Evolutionary conservation across 768 basidiomycete genomes (phyloP), one percentile per base, ranked within the genome.

Genomic region (Kwoniella botswanensis): DNA sequence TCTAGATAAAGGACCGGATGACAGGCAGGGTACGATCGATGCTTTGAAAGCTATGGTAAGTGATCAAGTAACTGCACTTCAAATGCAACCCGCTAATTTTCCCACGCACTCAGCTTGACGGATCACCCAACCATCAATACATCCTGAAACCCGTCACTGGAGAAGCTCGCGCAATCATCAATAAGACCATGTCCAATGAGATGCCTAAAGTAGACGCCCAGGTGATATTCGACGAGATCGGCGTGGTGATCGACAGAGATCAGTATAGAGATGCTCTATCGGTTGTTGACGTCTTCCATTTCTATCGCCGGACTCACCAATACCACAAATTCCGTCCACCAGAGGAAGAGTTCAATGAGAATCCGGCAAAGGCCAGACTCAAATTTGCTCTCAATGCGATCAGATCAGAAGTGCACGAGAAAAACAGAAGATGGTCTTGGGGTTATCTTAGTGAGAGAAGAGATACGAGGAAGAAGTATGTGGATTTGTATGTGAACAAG

Each of bases 91-190:
- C 10, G 26, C 54, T 43, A 11, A 56, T 43, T 22, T 11, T 35
- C 17, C 18, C 12, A 13, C 13, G 13, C 35, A 12, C 35, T 29
- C 58, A 68, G 63, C 71, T 80, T 41, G 68, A 56, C 53, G 76
- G 75, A 22, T 73, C 78, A 12, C 84, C 87, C 7, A 84, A 87
- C 22, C 97, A 99, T 82, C 97, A 98, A 82, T 98, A 93, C 82
- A 91, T 98, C 67, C 87, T 99, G 24, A 94, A 92, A 82, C 97
- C 97, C 18, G 95, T 99, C 17, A 93, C 94, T 0, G 96, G 95
- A 53, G 91, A 98, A 86, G 97, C 95, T n/a, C 66, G 93, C 92
- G 86, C 94, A 74, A 87, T 90, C 69, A 88, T 99, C 84, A 94
- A 95, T 78, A 90, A 93, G 74, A 89, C 88, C 79, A 85, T 89